These are phyloP conservation scores for Xylaria sp. DNA, from an alignment of 2,329 filamentous ascomycete genomes.

Conservation along the genomic window DNA sequence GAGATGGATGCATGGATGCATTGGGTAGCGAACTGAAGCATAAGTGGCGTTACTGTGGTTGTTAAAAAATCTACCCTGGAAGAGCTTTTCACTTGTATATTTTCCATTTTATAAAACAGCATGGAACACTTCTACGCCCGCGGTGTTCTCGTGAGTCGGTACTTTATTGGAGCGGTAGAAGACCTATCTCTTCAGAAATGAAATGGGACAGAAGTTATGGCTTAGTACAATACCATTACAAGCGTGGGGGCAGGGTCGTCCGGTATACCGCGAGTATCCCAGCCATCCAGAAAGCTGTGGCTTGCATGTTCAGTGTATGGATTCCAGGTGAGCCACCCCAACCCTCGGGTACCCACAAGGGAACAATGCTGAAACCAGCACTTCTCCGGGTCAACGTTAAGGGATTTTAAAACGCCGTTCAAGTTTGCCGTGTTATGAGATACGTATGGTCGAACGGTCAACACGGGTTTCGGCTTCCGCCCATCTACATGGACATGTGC, in stretches of 20 bases:
- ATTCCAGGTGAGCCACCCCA: not conserved
- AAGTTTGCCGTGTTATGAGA: not conserved
- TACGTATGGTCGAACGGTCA: not conserved
- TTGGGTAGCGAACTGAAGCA: conserved; percentile 24
- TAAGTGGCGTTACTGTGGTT: conserved; percentile 24
- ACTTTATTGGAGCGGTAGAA: too few relatives aligned
- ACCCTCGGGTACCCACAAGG: not conserved
- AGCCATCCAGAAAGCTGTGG: too few relatives aligned
- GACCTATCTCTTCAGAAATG: too few relatives aligned
- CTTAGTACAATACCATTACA: not conserved
- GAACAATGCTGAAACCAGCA: not conserved
- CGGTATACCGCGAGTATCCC: too few relatives aligned
- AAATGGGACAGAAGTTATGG: too few relatives aligned
- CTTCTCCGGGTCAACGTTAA: not conserved
- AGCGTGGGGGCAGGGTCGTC: too few relatives aligned
- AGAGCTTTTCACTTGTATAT: not conserved
- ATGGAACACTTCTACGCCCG: not conserved
- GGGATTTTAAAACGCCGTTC: not conserved
- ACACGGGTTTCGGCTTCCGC: not conserved
- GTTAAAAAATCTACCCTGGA: not conserved
- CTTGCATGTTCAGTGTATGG: too few relatives aligned
- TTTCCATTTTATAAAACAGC: not conserved
- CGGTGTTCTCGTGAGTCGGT: too few relatives aligned
- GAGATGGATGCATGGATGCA: conserved; percentile 2
- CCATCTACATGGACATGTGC: not conserved